Base-by-base conservation (phyloP, 1,284 basidiomycete genomes). In the Puccinia coronata region DNA sequence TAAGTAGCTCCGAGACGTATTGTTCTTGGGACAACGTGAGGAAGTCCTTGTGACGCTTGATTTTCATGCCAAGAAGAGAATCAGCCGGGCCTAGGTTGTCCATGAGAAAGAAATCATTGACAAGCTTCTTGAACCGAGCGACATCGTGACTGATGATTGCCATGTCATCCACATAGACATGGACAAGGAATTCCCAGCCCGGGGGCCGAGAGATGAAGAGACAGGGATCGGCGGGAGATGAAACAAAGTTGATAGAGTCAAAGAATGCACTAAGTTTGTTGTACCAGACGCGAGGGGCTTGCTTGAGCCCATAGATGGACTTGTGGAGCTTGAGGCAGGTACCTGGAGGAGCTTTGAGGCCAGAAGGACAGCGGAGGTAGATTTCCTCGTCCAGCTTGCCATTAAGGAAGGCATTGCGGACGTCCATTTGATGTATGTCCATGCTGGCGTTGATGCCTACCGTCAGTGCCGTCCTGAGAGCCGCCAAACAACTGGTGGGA, bases 131-230 rank as follows among this genome's bases (percentile, higher is more conserved):
- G 31, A 74, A 74, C 1, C 51, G 28, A 31, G 1, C 16, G 34
- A 74, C 34, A 59, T 74, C 31, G 18, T 55, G 28, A 23, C 51
- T 59, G 34, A 59, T 43, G n/a, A 71, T 71, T 14, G 41, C 41
- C 47, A 71, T 47, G 69, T 71, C 36, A 25, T 71, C 69, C 11
- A 71, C 36, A 43, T 71, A 43, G 43, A 71, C 69, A 28, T 71
- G 69, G n/a, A 71, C 69, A 41, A 71, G n/a, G 43, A 34, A 43
- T 23, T 18, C 20, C 69, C 69, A 71, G 14, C 36, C 36, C n/a
- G 69, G 36, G 20, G 20, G 12, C 14, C 43, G 20, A 23, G 69
- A 71, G 43, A 71, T 49, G 25, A 71, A 71, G n/a, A 71, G 41
- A 51, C 69, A 47, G 25, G 36, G 36, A 43, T 71, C 69, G 5